Evolutionary conservation across 192 early-diverging fungal species (phyloP).

Genomic region (Podochytrium sp.): DNA sequence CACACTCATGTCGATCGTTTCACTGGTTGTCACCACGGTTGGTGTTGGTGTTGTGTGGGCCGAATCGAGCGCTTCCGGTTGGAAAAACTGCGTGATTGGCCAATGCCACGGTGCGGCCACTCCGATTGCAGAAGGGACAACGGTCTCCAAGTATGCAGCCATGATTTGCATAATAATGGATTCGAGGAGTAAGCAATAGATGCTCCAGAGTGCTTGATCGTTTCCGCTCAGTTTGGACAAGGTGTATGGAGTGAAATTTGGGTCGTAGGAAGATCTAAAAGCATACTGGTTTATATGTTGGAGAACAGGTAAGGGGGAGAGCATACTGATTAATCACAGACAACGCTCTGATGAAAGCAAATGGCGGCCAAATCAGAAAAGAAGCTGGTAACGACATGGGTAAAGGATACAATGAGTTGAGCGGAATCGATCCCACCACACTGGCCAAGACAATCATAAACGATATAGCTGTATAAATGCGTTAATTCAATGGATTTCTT

Average conservation of each 20-base stretch:
- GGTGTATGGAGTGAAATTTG: slow-evolving; percentile 38
- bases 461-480: slow-evolving; percentile 41
- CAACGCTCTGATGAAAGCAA: slow-evolving; percentile 69
- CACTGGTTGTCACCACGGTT: too few relatives aligned
- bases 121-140: slow-evolving; percentile 12
- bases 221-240: slow-evolving; percentile 1
- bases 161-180: slow-evolving; percentile 47
- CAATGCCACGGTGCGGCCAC: background rate
- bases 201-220: background rate
- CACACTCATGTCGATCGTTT: slow-evolving; percentile 27
- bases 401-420: slow-evolving; percentile 46
- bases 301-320: too few relatives aligned
- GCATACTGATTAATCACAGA: slow-evolving; percentile 47
- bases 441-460: slow-evolving; percentile 71
- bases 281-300: background rate
- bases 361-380: slow-evolving; percentile 73
- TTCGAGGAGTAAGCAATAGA: slow-evolving; percentile 20
- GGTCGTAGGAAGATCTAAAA: background rate
- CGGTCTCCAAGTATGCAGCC: slow-evolving; percentile 38
- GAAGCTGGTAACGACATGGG: slow-evolving; percentile 36
- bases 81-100: background rate
- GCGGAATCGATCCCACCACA: slow-evolving; percentile 65
- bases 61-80: background rate
- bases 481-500: background rate
- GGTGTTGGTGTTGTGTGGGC: too few relatives aligned